Evolutionary conservation across 2,329 filamentous ascomycete genomes (phyloP), one percentile per base, ranked within the genome.

Genomic region (Penicillium sp.): DNA sequence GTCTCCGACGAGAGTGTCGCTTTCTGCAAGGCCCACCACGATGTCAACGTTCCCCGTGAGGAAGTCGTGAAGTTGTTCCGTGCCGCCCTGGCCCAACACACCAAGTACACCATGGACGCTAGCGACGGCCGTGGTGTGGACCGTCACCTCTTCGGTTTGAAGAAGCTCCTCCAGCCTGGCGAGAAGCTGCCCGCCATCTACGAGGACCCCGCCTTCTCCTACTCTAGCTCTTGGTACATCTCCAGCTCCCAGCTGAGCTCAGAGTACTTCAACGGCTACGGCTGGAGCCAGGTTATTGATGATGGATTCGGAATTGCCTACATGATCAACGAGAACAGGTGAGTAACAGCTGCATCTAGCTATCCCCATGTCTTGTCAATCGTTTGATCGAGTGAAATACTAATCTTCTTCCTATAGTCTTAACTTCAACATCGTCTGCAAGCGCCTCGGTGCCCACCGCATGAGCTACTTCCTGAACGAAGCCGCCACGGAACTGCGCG

Each of bases 241-340:
- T 93, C 88, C 24, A 91, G 87, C 24, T 91, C 87, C 57, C 95
- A 99, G 79, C 80, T 99, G 72, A 94, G 89, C 77, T 92, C 88
- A 29, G 95, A 99, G 80, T 97, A 90, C 81, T 99, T 97, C 78
- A 99, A 99, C 73, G 94, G 95, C 21, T 99, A 99, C 76, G 94
- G 94, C 42, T 99, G 94, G 94, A 94, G 90, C 71, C 93, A 99
- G 80, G 94, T 99, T 48, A 89, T 97, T 51, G 92, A 97, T 69
- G 90, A 89, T 56, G 94, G 94, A 26, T 99, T 94, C 77, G 94
- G 94, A 62, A 96, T 99, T 71, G 94, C 94, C 34, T 99, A 99
- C 75, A 99, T 99, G 94, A 97, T 99, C 75, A 99, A 99, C 73
- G 93, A 97, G 82, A 96, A 97, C 76, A 92, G 86, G 88, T 91